These are phyloP conservation scores for Penicillium taxi DNA, from an alignment of 495 filamentous ascomycete genomes.

Conservation along the genomic window DNA sequence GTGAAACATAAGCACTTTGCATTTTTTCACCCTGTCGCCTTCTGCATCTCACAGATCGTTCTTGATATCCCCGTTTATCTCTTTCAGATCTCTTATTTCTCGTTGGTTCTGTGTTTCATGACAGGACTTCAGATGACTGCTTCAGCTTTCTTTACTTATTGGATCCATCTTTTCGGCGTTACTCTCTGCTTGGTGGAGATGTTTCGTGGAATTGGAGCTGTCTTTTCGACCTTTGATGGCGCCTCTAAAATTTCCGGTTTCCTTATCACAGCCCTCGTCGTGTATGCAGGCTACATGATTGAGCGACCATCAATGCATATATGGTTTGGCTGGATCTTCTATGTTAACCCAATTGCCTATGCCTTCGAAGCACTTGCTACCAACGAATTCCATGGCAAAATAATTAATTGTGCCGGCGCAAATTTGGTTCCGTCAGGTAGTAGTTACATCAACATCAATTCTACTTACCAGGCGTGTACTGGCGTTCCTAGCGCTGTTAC, in stretches of 20 bases:
- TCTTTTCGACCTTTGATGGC: conserved; percentile 40
- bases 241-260: conserved; percentile 47
- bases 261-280: conserved; percentile 33
- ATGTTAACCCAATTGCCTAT: conserved; percentile 67
- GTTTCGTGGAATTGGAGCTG: conserved; percentile 42
- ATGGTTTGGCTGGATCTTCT: conserved; percentile 83
- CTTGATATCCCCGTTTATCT: conserved; percentile 60
- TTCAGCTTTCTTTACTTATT: conserved; percentile 45
- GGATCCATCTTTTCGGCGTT: conserved; percentile 34
- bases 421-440: conserved; percentile 59
- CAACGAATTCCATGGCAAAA: conserved; percentile 64
- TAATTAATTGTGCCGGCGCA: conserved; percentile 54
- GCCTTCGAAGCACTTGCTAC: conserved; percentile 71
- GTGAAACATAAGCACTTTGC: conserved; percentile 68
- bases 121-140: conserved; percentile 38
- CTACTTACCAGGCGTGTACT: conserved; percentile 67
- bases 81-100: conserved; percentile 55
- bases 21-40: conserved; percentile 65
- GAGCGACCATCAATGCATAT: conserved; percentile 56
- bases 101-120: conserved; percentile 70
- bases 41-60: conserved; percentile 58
- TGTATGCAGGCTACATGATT: conserved; percentile 55
- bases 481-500: too few species aligned
- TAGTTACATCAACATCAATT: conserved; percentile 56
- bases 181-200: conserved; percentile 41